phyloP scores from a whole-genome alignment of 192 early-diverging fungal species.

The Phycomyces nitens region DNA sequence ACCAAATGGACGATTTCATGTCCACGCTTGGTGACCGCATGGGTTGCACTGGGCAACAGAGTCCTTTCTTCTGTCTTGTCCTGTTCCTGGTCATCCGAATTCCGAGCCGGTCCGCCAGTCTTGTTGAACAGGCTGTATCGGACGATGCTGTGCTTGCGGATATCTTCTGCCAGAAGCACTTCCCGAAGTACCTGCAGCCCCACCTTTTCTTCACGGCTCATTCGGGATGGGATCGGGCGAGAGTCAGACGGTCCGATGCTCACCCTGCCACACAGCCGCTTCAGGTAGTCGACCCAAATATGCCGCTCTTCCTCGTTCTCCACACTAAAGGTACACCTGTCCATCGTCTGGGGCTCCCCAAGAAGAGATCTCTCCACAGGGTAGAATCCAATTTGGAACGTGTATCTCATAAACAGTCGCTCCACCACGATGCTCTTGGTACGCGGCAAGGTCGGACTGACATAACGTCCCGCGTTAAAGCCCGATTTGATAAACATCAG shows the following conservation, averaged over 20 bases:
- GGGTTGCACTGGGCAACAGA: conserved; percentile 1
- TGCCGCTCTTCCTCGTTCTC: conserved; percentile 26
- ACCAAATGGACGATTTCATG: conserved; percentile 48
- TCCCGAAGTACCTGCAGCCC: conserved; percentile 50
- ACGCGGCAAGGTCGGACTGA: conserved; percentile 40
- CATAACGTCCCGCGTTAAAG: conserved; percentile 41
- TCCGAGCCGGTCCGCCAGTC: neutral
- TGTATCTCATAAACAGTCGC: conserved; percentile 61
- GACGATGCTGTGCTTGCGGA: conserved; percentile 11
- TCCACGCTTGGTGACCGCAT: conserved; percentile 37
- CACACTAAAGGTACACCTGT: conserved; percentile 35
- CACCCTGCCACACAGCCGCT: conserved; percentile 15
- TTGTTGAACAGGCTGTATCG: neutral
- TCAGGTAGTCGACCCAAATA: conserved; percentile 28
- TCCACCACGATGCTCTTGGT: conserved; percentile 61
- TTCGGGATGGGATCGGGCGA: neutral
- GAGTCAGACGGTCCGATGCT: neutral
- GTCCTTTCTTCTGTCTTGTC: conserved; percentile 2
- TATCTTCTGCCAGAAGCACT: conserved; percentile 41
- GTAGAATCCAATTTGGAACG: conserved; percentile 54
- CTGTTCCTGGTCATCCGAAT: neutral
- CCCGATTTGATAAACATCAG: conserved; percentile 57
- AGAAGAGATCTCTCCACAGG: conserved; percentile 12
- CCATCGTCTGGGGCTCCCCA: conserved; percentile 4
- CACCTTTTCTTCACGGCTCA: conserved; percentile 39